A percentile compares a stretch with the other conserved stretches of the same genome.
These are phyloP conservation scores for Manihot esculenta DNA, from an alignment of 441 rosid genomes.

Conservation along the genomic window DNA sequence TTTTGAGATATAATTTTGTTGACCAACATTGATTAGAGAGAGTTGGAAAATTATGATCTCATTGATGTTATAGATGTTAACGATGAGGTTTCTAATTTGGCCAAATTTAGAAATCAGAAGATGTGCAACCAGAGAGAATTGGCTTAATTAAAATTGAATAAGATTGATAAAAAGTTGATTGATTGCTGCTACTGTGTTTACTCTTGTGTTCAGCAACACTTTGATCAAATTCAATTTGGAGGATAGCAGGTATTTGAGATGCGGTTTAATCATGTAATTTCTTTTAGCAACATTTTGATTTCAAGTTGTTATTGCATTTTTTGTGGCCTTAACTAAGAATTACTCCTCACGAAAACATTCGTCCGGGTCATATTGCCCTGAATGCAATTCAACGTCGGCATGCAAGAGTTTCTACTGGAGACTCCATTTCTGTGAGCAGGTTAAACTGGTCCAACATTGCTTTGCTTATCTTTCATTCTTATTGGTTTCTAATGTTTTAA, in stretches of 20 bases:
- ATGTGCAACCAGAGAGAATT: neutral
- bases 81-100: neutral
- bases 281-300: no score
- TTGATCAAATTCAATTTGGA: neutral
- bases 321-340: constrained; percentile 54
- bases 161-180: no score
- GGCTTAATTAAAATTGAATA: no score
- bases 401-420: constrained; percentile 81
- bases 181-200: no score
- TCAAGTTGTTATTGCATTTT: neutral
- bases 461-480: neutral
- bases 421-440: constrained; percentile 67
- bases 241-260: neutral
- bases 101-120: neutral
- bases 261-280: neutral
- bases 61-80: no score
- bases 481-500: neutral
- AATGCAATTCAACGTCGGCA: constrained; percentile 89
- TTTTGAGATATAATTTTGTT: neutral
- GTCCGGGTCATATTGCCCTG: constrained; percentile 57
- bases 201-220: neutral
- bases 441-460: constrained; percentile 13
- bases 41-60: no score
- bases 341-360: constrained; percentile 71
- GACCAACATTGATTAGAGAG: neutral